Evolutionary conservation across 441 rosid species (phyloP), one percentile per base, ranked within the genome.

Genomic region (Mallotus japonicus): DNA sequence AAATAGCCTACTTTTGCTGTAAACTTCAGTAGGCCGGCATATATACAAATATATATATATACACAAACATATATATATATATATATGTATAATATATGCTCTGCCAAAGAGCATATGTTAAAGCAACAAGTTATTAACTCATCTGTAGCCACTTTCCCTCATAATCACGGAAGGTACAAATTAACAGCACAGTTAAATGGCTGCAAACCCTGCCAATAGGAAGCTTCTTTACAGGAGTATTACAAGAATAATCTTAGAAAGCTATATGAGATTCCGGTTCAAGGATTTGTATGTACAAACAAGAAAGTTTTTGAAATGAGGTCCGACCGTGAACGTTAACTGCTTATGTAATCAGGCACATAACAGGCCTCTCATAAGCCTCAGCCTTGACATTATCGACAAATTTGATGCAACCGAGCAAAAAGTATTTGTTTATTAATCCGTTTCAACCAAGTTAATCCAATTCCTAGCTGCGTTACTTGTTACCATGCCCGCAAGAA

Each of bases 101-200:
- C 20, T 9, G 5, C 46, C 47, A 16, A 6, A 5, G 64, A 44
- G 14, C 40, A 37, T 37, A 37, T 42, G 34, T 47, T 19, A 8
- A 19, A 44, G 10, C 2, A 9, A 34, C 19, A 40, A 66, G 34
- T 49, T 37, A 3, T 37, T 22, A 53, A 66, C 7, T 66, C 16
- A 24, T 47, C 19, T 20, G 56, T 34, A 13, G 51, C 40, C 19
- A 49, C 20, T 66, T 66, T 28, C 20, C 40, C 6, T n/a, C 3
- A 49, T 28, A 56, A 66, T 14, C 58, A 66, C 50, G 70, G 44
- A 66, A 66, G 57, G 70, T 7, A 66, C 70, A 50, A 15, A 13
- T 15, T 57, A 66, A 50, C 12, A 50, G 46, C 9, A 55, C 6
- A 37, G 37, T 13, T 1, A 22, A 5, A 28, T 32, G 47, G 24